Conservation (phyloP, 306 rosid genomes). For the Hylodesmum podocarpum region DNA sequence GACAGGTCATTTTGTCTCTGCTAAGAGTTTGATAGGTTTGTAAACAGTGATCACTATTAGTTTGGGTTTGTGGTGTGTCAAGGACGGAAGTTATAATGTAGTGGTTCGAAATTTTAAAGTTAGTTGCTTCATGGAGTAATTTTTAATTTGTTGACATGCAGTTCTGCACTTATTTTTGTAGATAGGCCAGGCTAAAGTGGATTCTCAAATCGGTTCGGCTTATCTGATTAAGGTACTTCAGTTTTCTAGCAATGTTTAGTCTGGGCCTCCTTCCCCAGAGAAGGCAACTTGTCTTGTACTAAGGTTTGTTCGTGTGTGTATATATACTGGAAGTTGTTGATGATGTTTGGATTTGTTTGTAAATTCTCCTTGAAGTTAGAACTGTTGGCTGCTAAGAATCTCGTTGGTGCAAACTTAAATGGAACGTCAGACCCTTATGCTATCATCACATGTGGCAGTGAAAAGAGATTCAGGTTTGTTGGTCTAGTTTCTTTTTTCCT, state of each 20-base stretch:
- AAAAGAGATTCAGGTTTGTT: constrained; percentile 89
- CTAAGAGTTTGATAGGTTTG: no score
- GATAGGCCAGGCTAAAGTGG: constrained; percentile 59
- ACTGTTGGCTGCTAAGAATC: constrained; percentile 94
- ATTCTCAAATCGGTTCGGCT: constrained; percentile 61
- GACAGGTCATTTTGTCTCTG: no score
- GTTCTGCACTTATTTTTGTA: constrained; percentile 89
- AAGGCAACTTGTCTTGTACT: constrained; percentile 14
- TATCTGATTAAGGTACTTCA: constrained; percentile 77
- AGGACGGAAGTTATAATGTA: neutral
- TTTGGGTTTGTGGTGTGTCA: neutral
- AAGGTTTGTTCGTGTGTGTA: neutral
- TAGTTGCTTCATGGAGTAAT: constrained; percentile 47
- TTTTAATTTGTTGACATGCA: constrained; percentile 81
- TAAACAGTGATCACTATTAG: no score
- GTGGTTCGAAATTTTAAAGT: constrained; percentile 2
- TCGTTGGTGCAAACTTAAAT: constrained; percentile 90
- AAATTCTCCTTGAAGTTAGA: constrained; percentile 67
- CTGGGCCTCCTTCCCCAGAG: neutral
- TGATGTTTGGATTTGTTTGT: constrained; percentile 17
- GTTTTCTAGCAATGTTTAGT: constrained; percentile 27
- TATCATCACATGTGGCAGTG: constrained; percentile 83
- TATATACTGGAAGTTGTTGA: constrained; percentile 1
- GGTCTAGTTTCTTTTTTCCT: neutral
- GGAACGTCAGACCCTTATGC: constrained; percentile 98